Evolutionary conservation across 768 basidiomycete genomes (phyloP).

Genomic region (Mycena galericulata): DNA sequence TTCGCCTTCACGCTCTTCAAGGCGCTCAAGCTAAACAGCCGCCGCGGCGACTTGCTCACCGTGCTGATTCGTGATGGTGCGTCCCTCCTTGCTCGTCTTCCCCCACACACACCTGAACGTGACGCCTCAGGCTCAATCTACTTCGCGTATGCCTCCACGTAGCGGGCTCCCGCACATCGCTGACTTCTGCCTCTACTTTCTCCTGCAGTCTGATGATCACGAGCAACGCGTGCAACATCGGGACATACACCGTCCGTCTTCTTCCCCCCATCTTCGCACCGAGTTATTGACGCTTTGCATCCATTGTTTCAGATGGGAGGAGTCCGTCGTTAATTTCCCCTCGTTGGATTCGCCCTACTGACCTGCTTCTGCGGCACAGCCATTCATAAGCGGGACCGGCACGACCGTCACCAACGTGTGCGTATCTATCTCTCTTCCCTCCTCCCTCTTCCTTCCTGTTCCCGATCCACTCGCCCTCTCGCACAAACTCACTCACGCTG

Average conservation of each 20-base stretch:
- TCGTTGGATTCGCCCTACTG: background rate
- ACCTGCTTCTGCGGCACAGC: too few species aligned
- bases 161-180: too few species aligned
- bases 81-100: conserved; percentile 13
- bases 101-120: background rate
- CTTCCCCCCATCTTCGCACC: background rate
- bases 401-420: conserved; percentile 54
- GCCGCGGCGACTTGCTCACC: conserved; percentile 43
- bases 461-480: background rate
- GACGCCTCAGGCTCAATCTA: conserved; percentile 50
- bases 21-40: conserved; percentile 42
- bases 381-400: conserved; percentile 45
- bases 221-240: conserved; percentile 51
- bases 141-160: conserved; percentile 54
- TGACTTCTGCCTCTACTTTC: background rate
- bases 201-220: conserved; percentile 49
- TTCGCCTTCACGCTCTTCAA: conserved; percentile 57
- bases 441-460: background rate
- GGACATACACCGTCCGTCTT: conserved; percentile 50
- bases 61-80: conserved; percentile 56
- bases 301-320: conserved; percentile 42
- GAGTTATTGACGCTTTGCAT: background rate
- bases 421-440: too few species aligned
- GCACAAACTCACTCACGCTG: too few species aligned
- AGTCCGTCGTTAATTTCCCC: conserved; percentile 37